These are phyloP conservation scores for Ogataea wickerhamii DNA, from an alignment of 805 yeast species.

Conservation along the genomic window DNA sequence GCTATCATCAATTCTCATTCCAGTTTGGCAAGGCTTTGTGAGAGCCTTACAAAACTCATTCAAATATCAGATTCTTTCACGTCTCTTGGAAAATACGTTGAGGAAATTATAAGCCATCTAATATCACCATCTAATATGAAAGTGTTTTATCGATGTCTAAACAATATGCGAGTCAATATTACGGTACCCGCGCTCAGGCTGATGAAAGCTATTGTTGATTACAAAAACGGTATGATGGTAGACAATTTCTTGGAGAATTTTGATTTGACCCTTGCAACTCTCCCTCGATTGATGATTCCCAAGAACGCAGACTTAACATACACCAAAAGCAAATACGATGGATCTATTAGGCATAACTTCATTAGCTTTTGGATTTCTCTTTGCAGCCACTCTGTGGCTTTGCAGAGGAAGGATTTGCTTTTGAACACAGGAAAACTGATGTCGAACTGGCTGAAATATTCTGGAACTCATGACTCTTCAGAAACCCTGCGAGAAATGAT, in stretches of 20 bases:
- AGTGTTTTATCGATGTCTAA: constrained; percentile 64
- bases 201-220: constrained; percentile 48
- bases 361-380: constrained; percentile 59
- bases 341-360: constrained; percentile 56
- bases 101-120: constrained; percentile 48
- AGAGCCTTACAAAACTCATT: constrained; percentile 38
- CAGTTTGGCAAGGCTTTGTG: constrained; percentile 44
- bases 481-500: constrained; percentile 40
- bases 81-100: constrained; percentile 25
- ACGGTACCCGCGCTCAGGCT: constrained; percentile 63
- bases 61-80: constrained; percentile 18
- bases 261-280: constrained; percentile 59
- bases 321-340: constrained; percentile 33
- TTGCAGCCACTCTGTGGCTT: constrained; percentile 44
- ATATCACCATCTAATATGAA: constrained; percentile 52
- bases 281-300: constrained; percentile 62
- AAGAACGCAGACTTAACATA: constrained; percentile 43
- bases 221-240: constrained; percentile 46
- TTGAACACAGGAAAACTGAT: constrained; percentile 53
- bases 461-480: constrained; percentile 51
- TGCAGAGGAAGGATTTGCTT: constrained; percentile 63
- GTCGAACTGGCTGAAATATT: constrained; percentile 63
- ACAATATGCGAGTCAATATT: constrained; percentile 50
- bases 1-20: constrained; percentile 50
- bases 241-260: constrained; percentile 61